Evolutionary conservation across 2,329 filamentous ascomycete genomes (phyloP).

Genomic region (Talaromyces piceae): DNA sequence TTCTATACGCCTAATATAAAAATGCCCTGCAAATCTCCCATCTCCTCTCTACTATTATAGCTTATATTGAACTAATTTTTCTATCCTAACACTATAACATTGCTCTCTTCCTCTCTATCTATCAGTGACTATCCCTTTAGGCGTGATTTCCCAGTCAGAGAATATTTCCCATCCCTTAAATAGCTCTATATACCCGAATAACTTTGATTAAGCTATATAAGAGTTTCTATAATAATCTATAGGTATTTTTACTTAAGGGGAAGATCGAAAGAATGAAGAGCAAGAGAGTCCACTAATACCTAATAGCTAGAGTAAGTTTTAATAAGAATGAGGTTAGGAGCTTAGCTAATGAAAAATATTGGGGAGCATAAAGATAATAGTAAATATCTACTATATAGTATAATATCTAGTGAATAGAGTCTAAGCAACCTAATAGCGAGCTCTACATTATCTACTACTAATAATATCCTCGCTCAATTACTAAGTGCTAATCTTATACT

Average conservation of each 20-base stretch:
- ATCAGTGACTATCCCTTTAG: neutral
- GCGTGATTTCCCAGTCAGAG: neutral
- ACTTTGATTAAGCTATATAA: neutral
- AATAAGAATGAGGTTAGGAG: neutral
- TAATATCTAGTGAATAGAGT: neutral
- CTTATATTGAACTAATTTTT: neutral
- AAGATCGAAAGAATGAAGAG: neutral
- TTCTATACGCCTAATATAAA: neutral
- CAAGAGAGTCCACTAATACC: neutral
- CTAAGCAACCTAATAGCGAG: neutral
- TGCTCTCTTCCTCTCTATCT: neutral
- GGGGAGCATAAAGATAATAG: neutral
- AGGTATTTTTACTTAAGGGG: neutral
- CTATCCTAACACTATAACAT: neutral
- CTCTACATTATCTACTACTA: neutral
- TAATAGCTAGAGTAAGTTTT: neutral
- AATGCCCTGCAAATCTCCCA: neutral
- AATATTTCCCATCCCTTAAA: neutral
- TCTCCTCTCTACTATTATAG: neutral
- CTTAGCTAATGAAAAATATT: neutral
- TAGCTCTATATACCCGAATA: neutral
- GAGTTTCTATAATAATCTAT: neutral
- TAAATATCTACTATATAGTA: neutral
- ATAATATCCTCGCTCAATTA: neutral
- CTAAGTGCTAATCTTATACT: neutral